Conservation (phyloP, 768 basidiomycete species). For the Collybia sordida region DNA sequence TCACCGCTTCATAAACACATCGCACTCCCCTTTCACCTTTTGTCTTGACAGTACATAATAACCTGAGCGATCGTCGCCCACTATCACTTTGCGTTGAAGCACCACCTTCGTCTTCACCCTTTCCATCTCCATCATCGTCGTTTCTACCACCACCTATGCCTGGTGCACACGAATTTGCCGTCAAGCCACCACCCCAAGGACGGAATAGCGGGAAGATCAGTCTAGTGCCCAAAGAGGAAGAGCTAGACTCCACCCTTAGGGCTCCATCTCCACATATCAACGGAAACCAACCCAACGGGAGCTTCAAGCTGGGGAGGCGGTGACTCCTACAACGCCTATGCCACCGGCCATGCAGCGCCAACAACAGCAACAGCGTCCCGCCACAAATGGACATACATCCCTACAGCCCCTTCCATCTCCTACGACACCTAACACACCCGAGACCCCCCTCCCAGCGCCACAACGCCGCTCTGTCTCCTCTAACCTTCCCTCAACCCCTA, state of each 20-base stretch:
- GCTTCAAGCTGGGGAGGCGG: no score
- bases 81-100: conserved; percentile 41
- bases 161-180: conserved; percentile 66
- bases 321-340: no score
- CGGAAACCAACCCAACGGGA: not conserved
- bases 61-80: conserved; percentile 6
- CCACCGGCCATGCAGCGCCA: no score
- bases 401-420: conserved; percentile 5
- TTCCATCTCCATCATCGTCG: conserved; percentile 65
- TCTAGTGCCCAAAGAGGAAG: conserved; percentile 5
- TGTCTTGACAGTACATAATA: not conserved
- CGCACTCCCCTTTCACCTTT: not conserved
- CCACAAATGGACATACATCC: not conserved
- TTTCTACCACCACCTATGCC: conserved; percentile 71
- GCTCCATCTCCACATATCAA: not conserved
- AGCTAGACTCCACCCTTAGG: conserved; percentile 9
- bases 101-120: conserved; percentile 42
- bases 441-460: conserved; percentile 9
- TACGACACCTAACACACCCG: conserved; percentile 2
- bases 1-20: no score
- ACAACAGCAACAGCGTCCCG: no score
- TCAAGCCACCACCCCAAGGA: conserved; percentile 38
- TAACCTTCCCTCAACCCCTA: not conserved
- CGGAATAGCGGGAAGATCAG: conserved; percentile 20
- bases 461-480: conserved; percentile 4